Evolutionary conservation across 495 filamentous ascomycete species (phyloP), one percentile per base, ranked within the genome.

Genomic region (Eremomyces bilateralis): DNA sequence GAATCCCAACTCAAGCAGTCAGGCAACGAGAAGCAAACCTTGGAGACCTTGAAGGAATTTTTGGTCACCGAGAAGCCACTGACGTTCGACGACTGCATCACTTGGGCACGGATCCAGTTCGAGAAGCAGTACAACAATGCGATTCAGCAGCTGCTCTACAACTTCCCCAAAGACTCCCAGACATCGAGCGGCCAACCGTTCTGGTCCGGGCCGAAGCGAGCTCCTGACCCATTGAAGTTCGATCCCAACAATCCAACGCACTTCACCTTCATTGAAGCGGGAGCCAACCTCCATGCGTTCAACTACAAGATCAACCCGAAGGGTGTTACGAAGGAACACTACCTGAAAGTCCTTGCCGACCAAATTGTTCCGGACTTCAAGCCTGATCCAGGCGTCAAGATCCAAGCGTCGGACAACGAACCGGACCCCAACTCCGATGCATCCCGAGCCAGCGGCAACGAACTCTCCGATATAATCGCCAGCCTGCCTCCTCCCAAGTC

Each of bases 161-260:
- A 93, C 60, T 99, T 99, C 61, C 90, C 88, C 28, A 85, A 84
- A 51, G 88, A 95, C 52, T 78, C 84, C 0, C 67, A 62, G 22
- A 92, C 88, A 2, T 83, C 80, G 21, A 76, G 68, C 15, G 88
- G 90, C 25, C 75, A 84, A 37, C 78, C 69, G 1, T 99, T 99
- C 63, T 99, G 90, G 90, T 94, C 85, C 36, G 90, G 90, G 28
- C 90, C 90, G 15, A 99, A 99, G 68, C 81, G 90, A 48, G 90
- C 90, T 4, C 90, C 90, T 6, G 77, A 85, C 38, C 74, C 88
- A 43, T 57, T 94, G 42, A 81, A 76, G 47, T 99, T 99, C 41
- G 80, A 90, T 46, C 59, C 71, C 36, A 57, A 69, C 13, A 92
- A 92, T 47, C 61, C 72, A 12, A 83, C 80, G 15, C 88, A 99